phyloP scores from a whole-genome alignment of 179 eudicot genomes.

The Nepenthes alata region DNA sequence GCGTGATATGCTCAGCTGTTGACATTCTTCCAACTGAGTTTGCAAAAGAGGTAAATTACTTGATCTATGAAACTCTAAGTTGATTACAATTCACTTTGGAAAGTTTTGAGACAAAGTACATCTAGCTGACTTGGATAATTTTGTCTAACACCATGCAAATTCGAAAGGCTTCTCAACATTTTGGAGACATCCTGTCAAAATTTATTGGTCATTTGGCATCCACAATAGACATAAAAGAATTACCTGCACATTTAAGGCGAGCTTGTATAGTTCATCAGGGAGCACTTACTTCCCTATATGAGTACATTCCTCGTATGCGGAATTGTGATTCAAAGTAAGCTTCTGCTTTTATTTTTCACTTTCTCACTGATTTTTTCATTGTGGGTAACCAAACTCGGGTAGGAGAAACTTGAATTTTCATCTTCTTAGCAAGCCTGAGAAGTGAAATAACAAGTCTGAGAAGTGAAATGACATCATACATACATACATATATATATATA shows the following conservation, averaged over 20 bases:
- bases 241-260: slow-evolving; percentile 58
- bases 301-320: slow-evolving; percentile 81
- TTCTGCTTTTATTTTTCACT: slow-evolving; percentile 7
- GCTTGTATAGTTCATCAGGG: slow-evolving; percentile 83
- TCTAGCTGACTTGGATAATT: background rate
- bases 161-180: slow-evolving; percentile 86
- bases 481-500: no score
- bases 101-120: background rate
- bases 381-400: background rate
- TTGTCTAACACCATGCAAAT: slow-evolving; percentile 7
- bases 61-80: background rate
- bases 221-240: slow-evolving; percentile 26
- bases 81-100: background rate
- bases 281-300: slow-evolving; percentile 56
- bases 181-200: slow-evolving; percentile 73
- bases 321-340: slow-evolving; percentile 64
- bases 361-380: background rate
- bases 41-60: slow-evolving; percentile 71
- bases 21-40: slow-evolving; percentile 97
- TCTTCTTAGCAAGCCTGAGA: background rate
- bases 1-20: slow-evolving; percentile 76
- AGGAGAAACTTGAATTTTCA: background rate
- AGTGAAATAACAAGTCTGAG: no score
- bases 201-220: slow-evolving; percentile 66
- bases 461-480: no score